Evolutionary conservation across 2,329 filamentous ascomycete species (phyloP), one percentile per base, ranked within the genome.

Genomic region (Hawksworthiomyces lignivorus): DNA sequence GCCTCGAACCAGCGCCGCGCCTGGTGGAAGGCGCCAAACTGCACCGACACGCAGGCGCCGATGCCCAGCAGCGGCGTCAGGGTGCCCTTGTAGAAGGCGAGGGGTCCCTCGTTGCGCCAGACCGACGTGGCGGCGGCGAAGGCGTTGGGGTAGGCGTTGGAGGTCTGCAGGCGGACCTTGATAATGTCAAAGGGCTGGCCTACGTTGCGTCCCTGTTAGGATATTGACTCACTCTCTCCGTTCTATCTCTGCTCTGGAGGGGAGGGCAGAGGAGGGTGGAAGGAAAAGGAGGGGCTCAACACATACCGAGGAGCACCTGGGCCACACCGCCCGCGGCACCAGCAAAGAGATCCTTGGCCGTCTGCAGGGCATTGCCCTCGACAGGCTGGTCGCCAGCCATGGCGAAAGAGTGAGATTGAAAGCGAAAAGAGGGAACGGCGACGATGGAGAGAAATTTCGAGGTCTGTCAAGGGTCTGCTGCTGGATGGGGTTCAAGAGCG

Each of bases 1-100:
- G 76, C 69, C 68, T 97, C 90, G 60, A 98, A 80, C 56, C 77
- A 82, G 46, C 92, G 86, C 46, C 87, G 85, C 8, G 90, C 89
- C 58, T 84, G 82, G 71, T 96, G 88, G 73, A 97, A 98, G 55
- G 85, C 92, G 49, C 89, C 92, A 63, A 98, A 98, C 70, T 98
- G 92, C 55, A 98, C 84, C n/a, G 88, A 96, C 34, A 92, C 89
- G 62, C 92, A 98, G 53, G 92, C 92, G 53, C 92, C 92, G 58
- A 98, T 97, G 52, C 92, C 92, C 44, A 98, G 77, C 43, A 98
- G 73, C 0, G 92, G 92, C 5, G 92, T 97, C 43, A 98, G 72
- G 0, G 92, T 97, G 56, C 92, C 92, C 67, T 98, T 98, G 78
- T 98, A 98, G 71, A 98, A 98, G 44, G 92, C 92, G 11, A 85